Base-by-base conservation (phyloP, 441 rosid genomes). In the Jatropha multifida region DNA sequence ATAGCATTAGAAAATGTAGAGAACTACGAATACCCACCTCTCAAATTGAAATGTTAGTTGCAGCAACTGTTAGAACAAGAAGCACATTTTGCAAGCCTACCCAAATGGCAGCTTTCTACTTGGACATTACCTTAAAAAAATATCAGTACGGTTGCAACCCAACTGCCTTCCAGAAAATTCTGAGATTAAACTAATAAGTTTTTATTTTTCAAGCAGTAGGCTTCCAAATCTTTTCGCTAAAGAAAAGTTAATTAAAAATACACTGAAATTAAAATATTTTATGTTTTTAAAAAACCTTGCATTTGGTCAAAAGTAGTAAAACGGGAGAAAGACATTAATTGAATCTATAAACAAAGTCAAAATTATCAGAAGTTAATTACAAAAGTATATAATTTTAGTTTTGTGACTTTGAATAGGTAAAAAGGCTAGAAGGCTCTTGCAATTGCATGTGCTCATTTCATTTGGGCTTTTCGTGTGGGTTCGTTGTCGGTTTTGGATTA, bases 381-480 rank as follows among this genome's bases (percentile, higher is more conserved):
- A n/a, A 37, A 10, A 26, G 3, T 2, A 1, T 60, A 23, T 7
- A 7, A 23, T 20, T 59, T 8, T 23, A 7, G 38, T 23, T 59
- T 37, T 62, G 2, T 27, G 44, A 62, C 66, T 62, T 62, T 62
- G 66, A 60, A 60, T 60, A 14, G n/a, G 61, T 56, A 56, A 56
- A 56, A 56, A n/a, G 27, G 4, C 12, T 52, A 52, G 6, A 55
- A 17, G 6, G 23, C 7, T 6, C 59, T 55, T 55, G 17, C 6
- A 0, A 5, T 54, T 52, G 73, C 62, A 69, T 69, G 62, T 69
- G 61, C 3, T 37, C 32, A 32, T 54, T 1, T 32, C 37, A 37
- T 49, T 27, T 5, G 23, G 26, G 18, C 63, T 12, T 48, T 23
- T 68, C n/a, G 71, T 23, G 44, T 8, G 59, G 14, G 11, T 37